These are phyloP conservation scores for Martensiomyces pterosporus DNA, from an alignment of 192 early-diverging fungal species.

Conservation along the genomic window DNA sequence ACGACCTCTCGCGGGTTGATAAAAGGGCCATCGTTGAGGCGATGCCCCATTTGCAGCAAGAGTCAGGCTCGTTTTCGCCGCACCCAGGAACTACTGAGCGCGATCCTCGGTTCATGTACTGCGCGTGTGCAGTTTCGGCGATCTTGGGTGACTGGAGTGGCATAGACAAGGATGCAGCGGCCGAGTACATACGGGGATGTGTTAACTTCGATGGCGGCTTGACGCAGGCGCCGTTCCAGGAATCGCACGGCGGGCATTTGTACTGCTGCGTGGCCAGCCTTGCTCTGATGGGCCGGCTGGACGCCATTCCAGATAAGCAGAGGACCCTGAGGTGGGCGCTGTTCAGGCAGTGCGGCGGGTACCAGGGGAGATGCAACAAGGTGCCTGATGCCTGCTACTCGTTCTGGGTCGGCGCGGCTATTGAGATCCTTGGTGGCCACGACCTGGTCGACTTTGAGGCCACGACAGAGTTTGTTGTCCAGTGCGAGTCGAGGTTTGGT, in stretches of 20 bases:
- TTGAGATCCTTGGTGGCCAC: slow-evolving; percentile 53
- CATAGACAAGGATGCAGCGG: slow-evolving; percentile 57
- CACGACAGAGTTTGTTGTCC: slow-evolving; percentile 11
- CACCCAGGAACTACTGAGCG: slow-evolving; percentile 64
- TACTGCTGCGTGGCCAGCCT: slow-evolving; percentile 89
- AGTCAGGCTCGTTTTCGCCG: slow-evolving; percentile 75
- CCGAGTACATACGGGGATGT: slow-evolving; percentile 32
- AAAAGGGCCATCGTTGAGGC: slow-evolving; percentile 57
- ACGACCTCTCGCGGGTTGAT: slow-evolving; percentile 84
- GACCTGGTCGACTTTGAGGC: slow-evolving; percentile 22
- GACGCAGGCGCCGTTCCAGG: slow-evolving; percentile 68
- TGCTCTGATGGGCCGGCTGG: slow-evolving; percentile 59
- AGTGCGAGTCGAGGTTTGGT: slow-evolving; percentile 39
- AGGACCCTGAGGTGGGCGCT: slow-evolving; percentile 72
- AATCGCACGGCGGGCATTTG: slow-evolving; percentile 86
- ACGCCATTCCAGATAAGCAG: slow-evolving; percentile 54
- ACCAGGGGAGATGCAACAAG: slow-evolving; percentile 89
- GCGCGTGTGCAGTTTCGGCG: slow-evolving; percentile 77
- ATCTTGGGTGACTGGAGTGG: slow-evolving; percentile 90
- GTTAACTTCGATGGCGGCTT: slow-evolving; percentile 57
- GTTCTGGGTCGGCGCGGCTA: slow-evolving; percentile 90
- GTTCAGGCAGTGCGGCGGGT: slow-evolving; percentile 74
- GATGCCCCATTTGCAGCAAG: slow-evolving; percentile 64
- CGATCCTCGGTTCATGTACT: slow-evolving; percentile 90
- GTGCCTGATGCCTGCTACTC: slow-evolving; percentile 91